These are phyloP conservation scores for Colletotrichum destructivum DNA, from an alignment of 2,329 filamentous ascomycete species.

Conservation along the genomic window DNA sequence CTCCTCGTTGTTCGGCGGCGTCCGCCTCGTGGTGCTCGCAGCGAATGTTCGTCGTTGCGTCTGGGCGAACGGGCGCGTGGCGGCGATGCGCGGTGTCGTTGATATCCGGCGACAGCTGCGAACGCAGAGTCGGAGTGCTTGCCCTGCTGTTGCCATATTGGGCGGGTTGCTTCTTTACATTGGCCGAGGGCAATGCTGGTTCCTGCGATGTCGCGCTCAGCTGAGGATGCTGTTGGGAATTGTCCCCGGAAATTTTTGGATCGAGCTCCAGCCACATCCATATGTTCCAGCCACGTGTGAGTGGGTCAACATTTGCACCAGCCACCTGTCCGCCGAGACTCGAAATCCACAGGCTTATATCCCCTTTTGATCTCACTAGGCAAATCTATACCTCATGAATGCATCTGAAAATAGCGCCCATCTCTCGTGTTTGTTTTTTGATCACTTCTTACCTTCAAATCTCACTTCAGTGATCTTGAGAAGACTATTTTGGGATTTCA, in stretches of 20 bases:
- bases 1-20: slow-evolving; percentile 19
- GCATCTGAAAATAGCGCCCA: no score
- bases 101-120: slow-evolving; percentile 51
- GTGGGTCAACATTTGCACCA: not conserved
- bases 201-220: slow-evolving; percentile 27
- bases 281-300: slow-evolving; percentile 6
- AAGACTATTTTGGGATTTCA: no score
- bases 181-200: slow-evolving; percentile 28
- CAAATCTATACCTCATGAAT: no score
- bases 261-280: slow-evolving; percentile 40
- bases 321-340: not conserved
- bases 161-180: slow-evolving; percentile 25
- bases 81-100: slow-evolving; percentile 36
- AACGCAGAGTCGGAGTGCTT: slow-evolving; percentile 55
- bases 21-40: slow-evolving; percentile 47
- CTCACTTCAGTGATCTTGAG: no score
- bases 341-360: no score
- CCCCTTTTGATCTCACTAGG: no score
- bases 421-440: no score
- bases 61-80: slow-evolving; percentile 16
- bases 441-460: no score
- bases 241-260: slow-evolving; percentile 42
- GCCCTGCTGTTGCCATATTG: slow-evolving; percentile 57
- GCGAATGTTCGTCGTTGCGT: slow-evolving; percentile 49
- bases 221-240: slow-evolving; percentile 30